Conservation (phyloP, 768 basidiomycete species). For the Panus rudis region DNA sequence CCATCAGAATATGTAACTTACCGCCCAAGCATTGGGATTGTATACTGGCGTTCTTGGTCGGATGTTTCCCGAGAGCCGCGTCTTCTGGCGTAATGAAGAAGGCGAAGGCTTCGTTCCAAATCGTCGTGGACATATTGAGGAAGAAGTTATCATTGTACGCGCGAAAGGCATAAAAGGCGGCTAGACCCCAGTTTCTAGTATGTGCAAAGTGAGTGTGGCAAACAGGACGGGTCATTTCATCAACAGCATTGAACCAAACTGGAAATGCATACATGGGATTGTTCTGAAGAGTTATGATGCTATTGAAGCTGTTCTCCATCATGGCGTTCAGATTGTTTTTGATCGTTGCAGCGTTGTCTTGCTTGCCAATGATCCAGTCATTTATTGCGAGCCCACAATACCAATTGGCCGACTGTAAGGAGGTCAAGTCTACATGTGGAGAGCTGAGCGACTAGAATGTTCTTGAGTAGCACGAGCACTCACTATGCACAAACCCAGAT, state of each 20-base stretch:
- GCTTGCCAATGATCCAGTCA: background rate
- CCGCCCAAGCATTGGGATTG: background rate
- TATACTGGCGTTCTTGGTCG: background rate
- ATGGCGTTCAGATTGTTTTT: too few species aligned
- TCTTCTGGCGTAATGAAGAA: background rate
- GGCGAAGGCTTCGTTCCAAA: background rate
- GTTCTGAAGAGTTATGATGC: background rate
- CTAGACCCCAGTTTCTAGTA: conserved; percentile 1
- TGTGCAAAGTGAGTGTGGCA: too few species aligned
- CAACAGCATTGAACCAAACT: background rate
- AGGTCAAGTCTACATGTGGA: background rate
- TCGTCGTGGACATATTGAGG: background rate
- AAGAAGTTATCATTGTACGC: conserved; percentile 1
- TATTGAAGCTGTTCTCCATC: too few species aligned
- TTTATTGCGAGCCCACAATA: background rate
- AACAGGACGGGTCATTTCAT: background rate
- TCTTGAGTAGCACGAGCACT: too few species aligned
- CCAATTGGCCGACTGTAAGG: background rate
- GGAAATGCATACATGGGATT: background rate
- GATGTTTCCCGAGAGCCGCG: background rate
- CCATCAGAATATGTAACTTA: too few species aligned
- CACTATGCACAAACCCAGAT: too few species aligned
- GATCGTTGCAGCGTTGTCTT: too few species aligned
- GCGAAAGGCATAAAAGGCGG: background rate
- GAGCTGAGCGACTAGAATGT: too few species aligned